Conservation (phyloP, 768 basidiomycete genomes). For the Pleurotus djamor region DNA sequence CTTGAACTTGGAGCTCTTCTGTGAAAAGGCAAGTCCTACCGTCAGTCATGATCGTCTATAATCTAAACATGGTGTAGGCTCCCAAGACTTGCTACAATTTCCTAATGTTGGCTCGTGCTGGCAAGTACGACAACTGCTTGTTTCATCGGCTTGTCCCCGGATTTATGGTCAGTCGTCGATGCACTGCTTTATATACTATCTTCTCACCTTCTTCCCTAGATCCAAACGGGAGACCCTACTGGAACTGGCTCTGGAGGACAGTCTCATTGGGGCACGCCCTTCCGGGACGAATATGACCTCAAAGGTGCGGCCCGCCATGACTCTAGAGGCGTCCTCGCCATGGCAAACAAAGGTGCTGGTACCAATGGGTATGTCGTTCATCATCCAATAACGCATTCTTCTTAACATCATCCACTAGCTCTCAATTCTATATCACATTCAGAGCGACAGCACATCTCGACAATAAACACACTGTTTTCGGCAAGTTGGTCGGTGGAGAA, state of each 20-base stretch:
- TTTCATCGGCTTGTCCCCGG: conserved; percentile 95
- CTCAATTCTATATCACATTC: conserved; percentile 95
- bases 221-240: conserved; percentile 98
- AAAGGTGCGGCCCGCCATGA: conserved; percentile 90
- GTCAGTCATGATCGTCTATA: background rate
- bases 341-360: conserved; percentile 93
- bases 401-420: conserved; percentile 37
- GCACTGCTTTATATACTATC: conserved; percentile 1
- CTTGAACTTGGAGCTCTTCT: conserved; percentile 81
- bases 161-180: conserved; percentile 71
- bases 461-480: conserved; percentile 95
- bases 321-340: conserved; percentile 79
- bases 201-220: conserved; percentile 37
- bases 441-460: conserved; percentile 80
- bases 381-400: background rate
- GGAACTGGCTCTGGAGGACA: conserved; percentile 94
- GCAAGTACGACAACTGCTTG: conserved; percentile 86
- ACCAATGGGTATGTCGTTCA: conserved; percentile 71
- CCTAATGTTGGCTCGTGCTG: conserved; percentile 85
- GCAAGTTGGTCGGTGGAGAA: conserved; percentile 94
- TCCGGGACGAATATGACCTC: conserved; percentile 90
- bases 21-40: conserved; percentile 66
- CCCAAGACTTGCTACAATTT: conserved; percentile 99
- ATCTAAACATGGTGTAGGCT: conserved; percentile 48
- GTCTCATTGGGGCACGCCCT: conserved; percentile 93